Evolutionary conservation across 345 rosid genomes (phyloP).

Genomic region (Erysimum cheiranthoides): DNA sequence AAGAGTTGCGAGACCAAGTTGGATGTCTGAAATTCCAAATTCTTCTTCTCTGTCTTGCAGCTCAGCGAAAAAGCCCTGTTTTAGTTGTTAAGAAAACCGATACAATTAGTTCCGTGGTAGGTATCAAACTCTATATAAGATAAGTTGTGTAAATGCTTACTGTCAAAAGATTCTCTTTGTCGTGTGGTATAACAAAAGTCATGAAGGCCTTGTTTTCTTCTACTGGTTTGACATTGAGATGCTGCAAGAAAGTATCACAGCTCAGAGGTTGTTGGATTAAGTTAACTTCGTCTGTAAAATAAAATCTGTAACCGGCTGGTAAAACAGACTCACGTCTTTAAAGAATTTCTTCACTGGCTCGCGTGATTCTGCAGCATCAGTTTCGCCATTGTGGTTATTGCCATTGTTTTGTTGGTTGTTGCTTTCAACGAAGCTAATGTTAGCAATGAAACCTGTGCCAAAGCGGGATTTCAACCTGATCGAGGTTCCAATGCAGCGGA

Average conservation of each 20-base stretch:
- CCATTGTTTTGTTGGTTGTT: constrained; percentile 46
- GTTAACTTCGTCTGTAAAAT: background rate
- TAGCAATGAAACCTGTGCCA: constrained; percentile 88
- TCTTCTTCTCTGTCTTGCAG: constrained; percentile 70
- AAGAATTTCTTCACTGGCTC: constrained; percentile 77
- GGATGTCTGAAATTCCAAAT: constrained; percentile 80
- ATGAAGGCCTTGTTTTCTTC: constrained; percentile 77
- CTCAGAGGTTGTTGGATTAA: constrained; percentile 1
- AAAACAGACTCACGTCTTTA: constrained; percentile 58
- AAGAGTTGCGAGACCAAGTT: constrained; percentile 89
- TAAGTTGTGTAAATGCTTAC: constrained; percentile 48
- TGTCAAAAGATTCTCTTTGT: constrained; percentile 66
- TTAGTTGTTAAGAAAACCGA: constrained; percentile 10
- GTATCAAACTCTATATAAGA: background rate
- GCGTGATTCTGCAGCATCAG: constrained; percentile 43
- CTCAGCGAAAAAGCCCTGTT: constrained; percentile 69
- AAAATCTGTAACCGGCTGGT: background rate
- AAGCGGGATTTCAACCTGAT: constrained; percentile 88
- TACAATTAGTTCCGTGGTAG: background rate
- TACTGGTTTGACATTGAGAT: constrained; percentile 62
- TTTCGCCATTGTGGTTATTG: constrained; percentile 38
- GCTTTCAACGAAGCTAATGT: constrained; percentile 68
- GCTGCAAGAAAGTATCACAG: constrained; percentile 50
- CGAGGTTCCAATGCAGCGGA: constrained; percentile 87
- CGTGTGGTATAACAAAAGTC: constrained; percentile 87